phyloP scores from a whole-genome alignment of 2,329 filamentous ascomycete species.

The Golovinomyces cichoracearum region DNA sequence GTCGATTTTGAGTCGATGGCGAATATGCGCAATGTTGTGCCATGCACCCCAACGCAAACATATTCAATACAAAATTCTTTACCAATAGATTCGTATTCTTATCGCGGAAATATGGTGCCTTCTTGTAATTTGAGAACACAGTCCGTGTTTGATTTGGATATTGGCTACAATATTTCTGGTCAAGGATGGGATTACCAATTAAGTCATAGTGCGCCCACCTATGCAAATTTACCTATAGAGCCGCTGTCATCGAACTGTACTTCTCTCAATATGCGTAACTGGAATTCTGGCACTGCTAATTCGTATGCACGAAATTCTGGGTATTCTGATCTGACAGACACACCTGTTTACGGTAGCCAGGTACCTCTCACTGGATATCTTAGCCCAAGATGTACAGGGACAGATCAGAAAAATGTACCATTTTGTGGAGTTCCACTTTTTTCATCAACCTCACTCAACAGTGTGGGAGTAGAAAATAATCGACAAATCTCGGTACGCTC shows the following conservation, averaged over 20 bases:
- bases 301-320: background rate
- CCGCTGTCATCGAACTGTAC: background rate
- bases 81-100: slow-evolving; percentile 5
- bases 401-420: background rate
- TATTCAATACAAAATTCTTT: slow-evolving; percentile 4
- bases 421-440: background rate
- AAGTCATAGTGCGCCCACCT: background rate
- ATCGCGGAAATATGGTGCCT: slow-evolving; percentile 6
- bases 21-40: slow-evolving; percentile 9
- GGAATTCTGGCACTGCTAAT: background rate
- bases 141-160: slow-evolving; percentile 6
- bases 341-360: background rate
- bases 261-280: background rate
- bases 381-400: background rate
- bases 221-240: slow-evolving; percentile 5
- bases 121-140: slow-evolving; percentile 6
- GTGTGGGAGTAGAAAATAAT: background rate
- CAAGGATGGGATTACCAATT: slow-evolving; percentile 10
- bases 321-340: background rate
- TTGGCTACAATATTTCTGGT: slow-evolving; percentile 9
- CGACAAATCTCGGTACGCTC: background rate
- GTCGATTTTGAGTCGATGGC: slow-evolving; percentile 1
- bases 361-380: background rate
- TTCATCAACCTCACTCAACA: background rate
- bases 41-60: slow-evolving; percentile 6